Evolutionary conservation across 495 filamentous ascomycete species (phyloP).

Genomic region (Aspergillus asperescens): DNA sequence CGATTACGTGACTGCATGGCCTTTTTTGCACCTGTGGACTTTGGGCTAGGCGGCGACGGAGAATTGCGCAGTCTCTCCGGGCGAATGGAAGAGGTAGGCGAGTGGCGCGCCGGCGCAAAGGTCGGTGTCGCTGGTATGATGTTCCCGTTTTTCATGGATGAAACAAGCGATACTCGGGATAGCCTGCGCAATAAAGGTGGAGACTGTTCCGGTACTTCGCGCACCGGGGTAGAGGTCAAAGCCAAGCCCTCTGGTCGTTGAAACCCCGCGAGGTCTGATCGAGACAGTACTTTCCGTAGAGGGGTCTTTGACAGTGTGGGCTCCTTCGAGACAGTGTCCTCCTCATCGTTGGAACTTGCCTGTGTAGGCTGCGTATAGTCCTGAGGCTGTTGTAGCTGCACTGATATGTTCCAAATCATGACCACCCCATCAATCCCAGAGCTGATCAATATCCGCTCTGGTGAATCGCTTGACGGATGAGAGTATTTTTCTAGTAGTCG

Average conservation of each 20-base stretch:
- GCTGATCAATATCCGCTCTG: slow-evolving; percentile 56
- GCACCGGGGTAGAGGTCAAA: slow-evolving; percentile 49
- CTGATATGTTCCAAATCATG: slow-evolving; percentile 72
- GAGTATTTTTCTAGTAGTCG: slow-evolving; percentile 54
- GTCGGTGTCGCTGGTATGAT: slow-evolving; percentile 27
- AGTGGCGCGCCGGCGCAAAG: slow-evolving; percentile 34
- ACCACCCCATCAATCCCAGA: slow-evolving; percentile 79
- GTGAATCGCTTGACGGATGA: slow-evolving; percentile 36
- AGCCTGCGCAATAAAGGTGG: slow-evolving; percentile 59
- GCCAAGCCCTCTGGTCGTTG: slow-evolving; percentile 46
- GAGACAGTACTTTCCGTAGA: slow-evolving; percentile 68
- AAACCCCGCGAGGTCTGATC: slow-evolving; percentile 72
- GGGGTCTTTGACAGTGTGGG: slow-evolving; percentile 56
- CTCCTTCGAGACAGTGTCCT: slow-evolving; percentile 45
- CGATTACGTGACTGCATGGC: slow-evolving; percentile 16
- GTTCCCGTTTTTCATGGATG: slow-evolving; percentile 28
- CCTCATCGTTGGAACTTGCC: slow-evolving; percentile 26
- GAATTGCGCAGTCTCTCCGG: slow-evolving; percentile 35
- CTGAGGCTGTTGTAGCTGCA: slow-evolving; percentile 34
- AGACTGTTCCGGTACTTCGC: slow-evolving; percentile 43
- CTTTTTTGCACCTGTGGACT: slow-evolving; percentile 23
- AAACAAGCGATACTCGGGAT: slow-evolving; percentile 41
- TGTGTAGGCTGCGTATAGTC: slow-evolving; percentile 23
- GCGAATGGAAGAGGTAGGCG: slow-evolving; percentile 27
- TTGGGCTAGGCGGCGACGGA: slow-evolving; percentile 43